Evolutionary conservation across 805 yeast genomes (phyloP), one percentile per base, ranked within the genome.

Genomic region (Wickerhamiella bombiphila): DNA sequence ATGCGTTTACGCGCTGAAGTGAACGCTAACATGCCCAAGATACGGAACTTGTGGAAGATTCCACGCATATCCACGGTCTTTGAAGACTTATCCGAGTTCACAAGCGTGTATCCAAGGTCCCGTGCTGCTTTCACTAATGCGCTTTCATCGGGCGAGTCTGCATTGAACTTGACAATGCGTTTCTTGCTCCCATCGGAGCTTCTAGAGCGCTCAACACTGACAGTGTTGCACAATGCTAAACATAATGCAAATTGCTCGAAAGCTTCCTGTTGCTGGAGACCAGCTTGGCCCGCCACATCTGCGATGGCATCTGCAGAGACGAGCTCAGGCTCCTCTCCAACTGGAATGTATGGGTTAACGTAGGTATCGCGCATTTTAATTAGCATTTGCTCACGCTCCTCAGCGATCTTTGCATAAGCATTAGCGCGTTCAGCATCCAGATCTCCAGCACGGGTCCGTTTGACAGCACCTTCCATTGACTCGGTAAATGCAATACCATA

Each of bases 91-190:
- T 65, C 64, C 32, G 74, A 63, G 31, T 69, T 77, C 17, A 66
- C 56, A 52, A 77, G 70, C 0, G 70, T 74, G 46, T 74, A 66
- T 7, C 93, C 93, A 22, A 79, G 48, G 52, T 78, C 88, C 36
- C 80, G 62, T 1, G 88, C 88, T 33, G 70, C 76, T 2, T 77
- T 64, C n/a, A 80, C 88, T 38, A 80, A 63, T 1, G 91, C 86
- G 30, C 77, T 73, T 54, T 80, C 93, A 59, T 80, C 93, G 0
- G 93, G 93, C 6, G 85, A 76, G 52, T 80, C 86, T 1, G 88
- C 86, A 49, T 78, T 76, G 58, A 72, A 14, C 21, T 11, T 13
- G 34, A 16, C 14, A 4, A 7, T 14, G 29, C 24, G 17, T 16
- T 34, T 14, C 6, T 15, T n/a, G 19, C 21, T 16, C 18, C 34